Evolutionary conservation across 2,329 filamentous ascomycete genomes (phyloP), one percentile per base, ranked within the genome.

Genomic region (Fusarium keratoplasticum): DNA sequence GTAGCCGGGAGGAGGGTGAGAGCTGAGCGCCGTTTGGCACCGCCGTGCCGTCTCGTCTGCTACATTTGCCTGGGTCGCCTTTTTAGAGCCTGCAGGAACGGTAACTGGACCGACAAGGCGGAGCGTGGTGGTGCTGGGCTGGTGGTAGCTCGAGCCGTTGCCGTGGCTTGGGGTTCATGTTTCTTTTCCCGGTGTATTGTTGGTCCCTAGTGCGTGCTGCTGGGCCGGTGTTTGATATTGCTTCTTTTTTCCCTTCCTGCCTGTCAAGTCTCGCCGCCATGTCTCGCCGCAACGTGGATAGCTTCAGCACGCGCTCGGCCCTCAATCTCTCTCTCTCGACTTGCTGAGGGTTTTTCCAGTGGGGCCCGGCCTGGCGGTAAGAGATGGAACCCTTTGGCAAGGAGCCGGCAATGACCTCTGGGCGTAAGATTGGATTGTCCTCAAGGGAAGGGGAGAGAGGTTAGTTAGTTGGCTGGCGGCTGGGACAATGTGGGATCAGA

Each of bases 281-380:
- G 76, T 77, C 72, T 77, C 68, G 68, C 69, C 61, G 66, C 66
- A 75, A 76, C 72, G 73, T 71, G 72, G 66, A 67, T 61, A 61
- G 63, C 71, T 67, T 74, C 64, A 77, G 66, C 58, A 67, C 61
- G 66, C 73, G 67, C 68, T 71, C 67, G 66, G 66, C 72, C 63
- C 69, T 62, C 72, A 52, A 66, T 72, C 44, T 61, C 59, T 69
- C 61, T 72, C 47, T 29, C 70, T 71, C 67, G 35, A 47, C 55
- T 74, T 54, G 58, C 57, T 69, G 63, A 70, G 65, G 60, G 67
- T 55, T 38, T 66, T 50, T 47, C 67, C 66, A 67, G 72, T 74
- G 76, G 76, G 54, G 61, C 61, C 62, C 40, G 29, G 35, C 22
- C 29, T 61, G 72, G 66, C 69, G 66, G 66, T 67, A 70, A 75